Base-by-base conservation (phyloP, 2,329 filamentous ascomycete genomes). In the Rhynchosporium graminicola region DNA sequence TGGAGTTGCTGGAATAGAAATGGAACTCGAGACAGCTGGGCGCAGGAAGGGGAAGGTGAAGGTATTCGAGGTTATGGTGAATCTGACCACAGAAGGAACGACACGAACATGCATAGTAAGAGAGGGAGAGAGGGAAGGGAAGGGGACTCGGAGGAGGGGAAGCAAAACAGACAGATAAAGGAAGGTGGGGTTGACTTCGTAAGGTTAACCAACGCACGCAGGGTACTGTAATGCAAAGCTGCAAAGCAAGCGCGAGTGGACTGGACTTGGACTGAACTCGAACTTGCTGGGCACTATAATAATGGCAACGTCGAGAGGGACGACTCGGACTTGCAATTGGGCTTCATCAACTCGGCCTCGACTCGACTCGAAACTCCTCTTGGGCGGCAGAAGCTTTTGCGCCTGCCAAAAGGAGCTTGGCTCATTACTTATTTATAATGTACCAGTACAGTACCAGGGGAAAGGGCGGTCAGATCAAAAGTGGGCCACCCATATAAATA, bases 81-180 rank as follows among this genome's bases (percentile, higher is more conserved):
- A 58, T 62, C 70, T 66, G 55, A 70, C 59, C 65, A 70, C 57
- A 57, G 65, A 67, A 55, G 63, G 69, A 43, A 69, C 62, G 63
- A 69, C 60, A 70, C 70, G 63, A 65, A 69, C 60, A 70, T 70
- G 72, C 72, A 74, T 74, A 69, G 69, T 64, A 64, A 65, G 45
- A 56, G 52, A 62, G 56, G 51, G 46, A 64, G 61, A 40, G 20
- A 20, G 20, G 20, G 20, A 20, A 20, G 20, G 20, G 20, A 20
- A 20, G 20, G 20, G 20, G 20, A 20, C 20, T 1, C 1, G 20
- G 20, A 20, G 20, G 20, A 20, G 20, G 20, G 20, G 20, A 20
- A 20, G 20, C 20, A 20, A 20, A 20, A 20, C 20, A 20, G 20
- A 20, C 20, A 20, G 20, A 20, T 20, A 15, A 43, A 51, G 45